Evolutionary conservation across 345 rosid species (phyloP).

Genomic region (Moricandia moricandioides): DNA sequence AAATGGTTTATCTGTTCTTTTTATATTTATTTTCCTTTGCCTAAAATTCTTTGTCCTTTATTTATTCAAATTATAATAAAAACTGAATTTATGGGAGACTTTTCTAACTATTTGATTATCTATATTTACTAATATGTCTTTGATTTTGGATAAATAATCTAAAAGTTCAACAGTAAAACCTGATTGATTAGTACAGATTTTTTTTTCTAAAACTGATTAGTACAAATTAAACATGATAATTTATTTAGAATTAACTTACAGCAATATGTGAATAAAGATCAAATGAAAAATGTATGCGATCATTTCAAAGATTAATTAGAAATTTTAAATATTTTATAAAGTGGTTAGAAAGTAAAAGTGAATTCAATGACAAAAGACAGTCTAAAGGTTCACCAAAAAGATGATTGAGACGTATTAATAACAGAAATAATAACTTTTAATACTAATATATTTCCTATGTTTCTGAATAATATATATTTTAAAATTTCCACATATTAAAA

Average conservation of each 20-base stretch:
- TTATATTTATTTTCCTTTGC: neutral
- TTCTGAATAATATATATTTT: too few species aligned
- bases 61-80: neutral
- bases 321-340: neutral
- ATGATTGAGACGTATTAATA: neutral
- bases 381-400: neutral
- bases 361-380: neutral
- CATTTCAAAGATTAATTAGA: neutral
- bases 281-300: neutral
- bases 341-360: neutral
- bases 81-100: too few species aligned
- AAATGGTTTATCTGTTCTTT: slow-evolving; percentile 11
- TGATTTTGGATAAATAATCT: neutral
- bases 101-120: neutral
- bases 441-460: too few species aligned
- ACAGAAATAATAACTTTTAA: neutral
- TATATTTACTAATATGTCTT: neutral
- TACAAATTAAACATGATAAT: neutral
- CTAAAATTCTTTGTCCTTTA: neutral
- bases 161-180: neutral
- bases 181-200: neutral
- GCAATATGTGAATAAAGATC: neutral
- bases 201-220: neutral
- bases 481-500: too few species aligned
- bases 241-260: neutral